These are phyloP conservation scores for Trifolium repens DNA, from an alignment of 306 rosid genomes.

Conservation along the genomic window DNA sequence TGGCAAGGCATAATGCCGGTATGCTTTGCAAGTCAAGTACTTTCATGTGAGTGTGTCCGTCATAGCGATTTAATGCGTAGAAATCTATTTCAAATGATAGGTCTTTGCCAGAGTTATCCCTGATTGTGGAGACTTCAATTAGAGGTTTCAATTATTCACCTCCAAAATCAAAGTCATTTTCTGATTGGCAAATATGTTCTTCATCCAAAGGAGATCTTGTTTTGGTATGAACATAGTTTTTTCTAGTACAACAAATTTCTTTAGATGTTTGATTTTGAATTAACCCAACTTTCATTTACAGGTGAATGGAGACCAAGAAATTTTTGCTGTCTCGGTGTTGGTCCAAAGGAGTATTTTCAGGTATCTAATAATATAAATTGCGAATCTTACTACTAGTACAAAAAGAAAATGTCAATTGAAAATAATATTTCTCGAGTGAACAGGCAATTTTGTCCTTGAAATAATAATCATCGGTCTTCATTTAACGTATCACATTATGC, in stretches of 20 bases:
- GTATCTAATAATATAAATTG: conserved; percentile 43
- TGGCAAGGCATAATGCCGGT: too few species aligned
- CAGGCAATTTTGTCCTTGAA: too few species aligned
- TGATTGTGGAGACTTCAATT: conserved; percentile 66
- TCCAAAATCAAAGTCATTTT: conserved; percentile 55
- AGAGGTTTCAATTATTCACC: conserved; percentile 72
- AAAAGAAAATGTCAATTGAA: too few species aligned
- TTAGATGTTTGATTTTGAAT: conserved; percentile 12
- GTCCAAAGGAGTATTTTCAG: conserved; percentile 69
- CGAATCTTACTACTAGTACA: background rate
- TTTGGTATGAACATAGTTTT: conserved; percentile 59
- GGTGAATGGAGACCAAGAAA: conserved; percentile 89
- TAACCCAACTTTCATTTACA: conserved; percentile 45
- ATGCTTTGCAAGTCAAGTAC: background rate
- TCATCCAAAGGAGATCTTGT: conserved; percentile 80
- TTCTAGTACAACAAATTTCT: conserved; percentile 10
- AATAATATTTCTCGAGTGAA: too few species aligned
- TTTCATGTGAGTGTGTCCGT: background rate
- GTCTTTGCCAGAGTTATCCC: conserved; percentile 84
- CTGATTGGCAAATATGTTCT: conserved; percentile 65
- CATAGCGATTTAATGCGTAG: conserved; percentile 7
- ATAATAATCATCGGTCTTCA: too few species aligned
- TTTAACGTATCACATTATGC: background rate
- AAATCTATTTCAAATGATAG: conserved; percentile 47
- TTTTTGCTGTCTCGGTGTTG: conserved; percentile 59